Conservation (phyloP, 495 filamentous ascomycete species). For the Hyaloscypha hepaticicola region DNA sequence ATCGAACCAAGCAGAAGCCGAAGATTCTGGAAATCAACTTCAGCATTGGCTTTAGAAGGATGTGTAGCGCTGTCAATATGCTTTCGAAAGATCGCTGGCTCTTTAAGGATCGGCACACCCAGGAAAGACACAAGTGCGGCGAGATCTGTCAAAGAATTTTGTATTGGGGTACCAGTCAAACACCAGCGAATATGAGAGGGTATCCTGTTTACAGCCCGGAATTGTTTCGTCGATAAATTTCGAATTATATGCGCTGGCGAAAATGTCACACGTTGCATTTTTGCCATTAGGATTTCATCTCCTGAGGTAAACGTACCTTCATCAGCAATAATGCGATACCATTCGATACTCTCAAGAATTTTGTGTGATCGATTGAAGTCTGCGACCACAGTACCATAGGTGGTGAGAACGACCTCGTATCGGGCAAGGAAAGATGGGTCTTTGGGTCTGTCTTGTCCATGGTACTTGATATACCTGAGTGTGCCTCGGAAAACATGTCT, state of each 20-base stretch:
- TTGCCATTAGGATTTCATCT: background rate
- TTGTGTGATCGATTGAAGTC: background rate
- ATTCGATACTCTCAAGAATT: conserved; percentile 37
- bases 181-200: conserved; percentile 75
- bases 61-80: background rate
- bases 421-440: background rate
- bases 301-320: background rate
- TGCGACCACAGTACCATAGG: background rate
- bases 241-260: conserved; percentile 65
- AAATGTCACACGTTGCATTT: background rate
- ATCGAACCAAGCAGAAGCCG: conserved; percentile 37
- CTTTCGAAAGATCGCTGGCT: conserved; percentile 26
- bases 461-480: background rate
- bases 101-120: conserved; percentile 37
- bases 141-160: conserved; percentile 50
- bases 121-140: conserved; percentile 44
- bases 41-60: conserved; percentile 9
- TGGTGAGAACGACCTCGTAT: background rate
- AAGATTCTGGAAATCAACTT: conserved; percentile 32
- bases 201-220: conserved; percentile 62
- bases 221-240: conserved; percentile 67
- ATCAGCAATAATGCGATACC: background rate
- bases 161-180: conserved; percentile 75
- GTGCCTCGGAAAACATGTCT: background rate
- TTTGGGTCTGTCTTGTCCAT: background rate